These are phyloP conservation scores for Aspergillus ostianus DNA, from an alignment of 495 filamentous ascomycete genomes.

Conservation along the genomic window DNA sequence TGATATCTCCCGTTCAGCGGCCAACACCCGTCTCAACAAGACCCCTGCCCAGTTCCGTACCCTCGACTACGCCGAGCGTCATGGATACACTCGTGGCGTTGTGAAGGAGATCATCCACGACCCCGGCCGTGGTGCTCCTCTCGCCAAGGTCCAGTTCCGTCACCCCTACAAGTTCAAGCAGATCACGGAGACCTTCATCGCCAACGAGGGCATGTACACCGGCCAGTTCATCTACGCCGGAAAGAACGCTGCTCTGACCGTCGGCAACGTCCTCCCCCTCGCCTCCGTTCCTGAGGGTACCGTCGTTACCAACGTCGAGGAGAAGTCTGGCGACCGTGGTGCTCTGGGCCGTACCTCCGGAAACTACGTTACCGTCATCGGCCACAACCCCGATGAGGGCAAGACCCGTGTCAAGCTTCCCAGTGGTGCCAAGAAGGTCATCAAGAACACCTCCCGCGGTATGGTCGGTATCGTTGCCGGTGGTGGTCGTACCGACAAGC, in stretches of 20 bases:
- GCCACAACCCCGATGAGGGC: conserved; percentile 98
- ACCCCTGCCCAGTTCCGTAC: conserved; percentile 87
- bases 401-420: conserved; percentile 99
- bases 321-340: conserved; percentile 97
- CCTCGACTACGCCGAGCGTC: conserved; percentile 91
- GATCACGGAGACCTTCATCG: conserved; percentile 95
- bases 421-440: conserved; percentile 97
- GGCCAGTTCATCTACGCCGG: conserved; percentile 99
- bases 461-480: conserved; percentile 99
- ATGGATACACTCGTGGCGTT: conserved; percentile 95
- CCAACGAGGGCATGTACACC: conserved; percentile 99
- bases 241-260: conserved; percentile 92
- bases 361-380: conserved; percentile 99
- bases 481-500: conserved; percentile 99
- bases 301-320: conserved; percentile 97
- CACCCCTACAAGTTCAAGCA: conserved; percentile 89
- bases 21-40: conserved; percentile 91
- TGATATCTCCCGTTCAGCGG: conserved; percentile 48
- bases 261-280: conserved; percentile 96
- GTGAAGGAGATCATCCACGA: conserved; percentile 99
- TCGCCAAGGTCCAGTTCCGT: conserved; percentile 94
- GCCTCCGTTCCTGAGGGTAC: conserved; percentile 96
- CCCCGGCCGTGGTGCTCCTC: conserved; percentile 93
- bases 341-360: conserved; percentile 93
- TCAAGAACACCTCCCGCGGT: conserved; percentile 84